Conservation (phyloP, 78 protist species). For the Chrysochromulina tobinii region DNA sequence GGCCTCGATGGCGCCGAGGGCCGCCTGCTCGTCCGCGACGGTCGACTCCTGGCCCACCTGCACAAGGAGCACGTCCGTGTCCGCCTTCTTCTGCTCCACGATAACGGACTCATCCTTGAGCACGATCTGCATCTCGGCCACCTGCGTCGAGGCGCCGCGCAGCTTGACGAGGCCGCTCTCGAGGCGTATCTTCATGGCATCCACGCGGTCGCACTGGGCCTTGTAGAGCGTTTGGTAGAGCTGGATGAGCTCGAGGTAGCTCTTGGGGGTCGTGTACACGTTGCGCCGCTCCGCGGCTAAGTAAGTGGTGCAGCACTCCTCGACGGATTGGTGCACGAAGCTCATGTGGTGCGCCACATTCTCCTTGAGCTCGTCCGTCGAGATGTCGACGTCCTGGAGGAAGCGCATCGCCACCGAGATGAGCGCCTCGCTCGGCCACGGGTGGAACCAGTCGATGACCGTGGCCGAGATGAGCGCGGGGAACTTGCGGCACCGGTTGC, state of each 20-base stretch:
- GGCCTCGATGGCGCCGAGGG: constrained; percentile 53
- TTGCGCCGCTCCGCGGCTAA: constrained; percentile 29
- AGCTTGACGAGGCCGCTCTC: constrained; percentile 70
- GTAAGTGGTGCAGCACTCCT: neutral
- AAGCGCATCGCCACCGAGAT: constrained; percentile 52
- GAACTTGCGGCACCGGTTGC: constrained; percentile 51
- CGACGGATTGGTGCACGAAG: constrained; percentile 52
- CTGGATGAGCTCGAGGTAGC: constrained; percentile 76
- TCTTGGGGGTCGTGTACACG: constrained; percentile 86
- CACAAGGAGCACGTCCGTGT: constrained; percentile 44
- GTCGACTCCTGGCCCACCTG: constrained; percentile 60
- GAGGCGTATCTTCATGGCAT: constrained; percentile 61
- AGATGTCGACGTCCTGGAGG: constrained; percentile 54
- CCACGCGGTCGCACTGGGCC: neutral
- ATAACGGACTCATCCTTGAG: neutral
- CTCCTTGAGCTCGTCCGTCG: neutral
- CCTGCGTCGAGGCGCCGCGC: constrained; percentile 33
- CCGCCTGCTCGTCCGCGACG: constrained; percentile 41
- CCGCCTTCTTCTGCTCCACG: constrained; percentile 17
- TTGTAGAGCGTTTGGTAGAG: constrained; percentile 65
- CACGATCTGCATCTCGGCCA: constrained; percentile 10
- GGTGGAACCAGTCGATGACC: constrained; percentile 58
- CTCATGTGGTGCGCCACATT: constrained; percentile 71
- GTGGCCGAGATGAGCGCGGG: constrained; percentile 51
- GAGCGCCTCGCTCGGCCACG: constrained; percentile 62